Percentiles rank a stretch among this genome's conserved stretches.
Conservation (phyloP, 78 protist genomes). For the Dictyostelium intermedium region DNA sequence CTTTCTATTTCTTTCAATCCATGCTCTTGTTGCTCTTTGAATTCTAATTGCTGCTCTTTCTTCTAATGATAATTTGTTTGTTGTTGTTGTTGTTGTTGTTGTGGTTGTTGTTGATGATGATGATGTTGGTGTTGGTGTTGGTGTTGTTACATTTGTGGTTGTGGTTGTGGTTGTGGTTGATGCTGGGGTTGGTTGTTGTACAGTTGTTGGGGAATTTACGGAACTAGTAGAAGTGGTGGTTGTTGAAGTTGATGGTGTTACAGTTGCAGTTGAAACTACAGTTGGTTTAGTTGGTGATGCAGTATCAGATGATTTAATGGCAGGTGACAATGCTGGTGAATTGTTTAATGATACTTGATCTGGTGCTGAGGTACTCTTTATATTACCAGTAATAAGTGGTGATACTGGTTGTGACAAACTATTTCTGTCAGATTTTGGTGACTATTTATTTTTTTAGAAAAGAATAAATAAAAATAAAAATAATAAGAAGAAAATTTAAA, state of each 20-base stretch:
- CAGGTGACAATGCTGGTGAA: not conserved
- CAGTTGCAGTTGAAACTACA: not conserved
- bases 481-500: not conserved
- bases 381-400: not conserved
- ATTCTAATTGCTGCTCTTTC: conserved; percentile 72
- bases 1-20: conserved; percentile 73
- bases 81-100: not conserved
- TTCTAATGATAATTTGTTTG: conserved; percentile 13
- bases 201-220: not conserved
- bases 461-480: not conserved
- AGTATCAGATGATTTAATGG: not conserved
- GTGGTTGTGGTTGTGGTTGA: not conserved
- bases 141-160: not conserved
- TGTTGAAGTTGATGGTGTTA: not conserved
- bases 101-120: not conserved
- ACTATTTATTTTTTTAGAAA: no score
- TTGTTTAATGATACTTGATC: not conserved
- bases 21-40: conserved; percentile 69
- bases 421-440: conserved; percentile 14
- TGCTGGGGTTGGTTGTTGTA: not conserved
- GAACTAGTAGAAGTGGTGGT: not conserved
- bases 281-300: not conserved
- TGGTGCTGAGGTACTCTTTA: not conserved
- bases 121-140: not conserved
- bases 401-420: not conserved